Base-by-base conservation (phyloP, 2,329 filamentous ascomycete species). In the Pestalotiopsis sp. region DNA sequence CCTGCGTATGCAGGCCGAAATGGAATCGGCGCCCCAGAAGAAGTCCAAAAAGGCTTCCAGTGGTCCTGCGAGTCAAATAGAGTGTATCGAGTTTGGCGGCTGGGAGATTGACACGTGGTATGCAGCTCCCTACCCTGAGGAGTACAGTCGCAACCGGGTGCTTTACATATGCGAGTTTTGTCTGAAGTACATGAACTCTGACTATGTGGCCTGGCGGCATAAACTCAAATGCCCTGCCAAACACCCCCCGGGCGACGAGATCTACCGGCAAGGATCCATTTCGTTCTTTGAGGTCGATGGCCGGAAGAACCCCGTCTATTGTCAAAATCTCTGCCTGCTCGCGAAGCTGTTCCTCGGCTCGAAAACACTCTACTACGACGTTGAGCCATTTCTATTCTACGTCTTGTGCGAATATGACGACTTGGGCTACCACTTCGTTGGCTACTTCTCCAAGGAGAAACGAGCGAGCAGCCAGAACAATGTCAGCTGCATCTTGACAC, bases 161-260 rank as follows among this genome's bases (percentile, higher is more conserved):
- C 87, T 99, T n/a, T 98, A 97, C 81, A 98, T 99, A 71, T 99
- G 96, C 85, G 97, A 99, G 80, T 99, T 98, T 80, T 99, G 96
- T 79, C 86, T 99, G 70, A 99, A 98, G 82, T 99, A 99, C 83
- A 98, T 99, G 94, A 97, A 97, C 80, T 98, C 96, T 20, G 95
- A 98, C 79, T 98, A 97, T 76, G 96, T 99, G 36, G 95, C 96
- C 14, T 98, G 95, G 94, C 90, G 96, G 66, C 96, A 99, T 81
- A 98, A 98, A 83, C 88, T 94, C 75, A 99, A 99, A 83, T 99
- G 96, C 75, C 93, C 94, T 5, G 94, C 94, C 45, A 98, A 98
- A 79, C 95, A 98, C 77, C 97, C 96, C 3, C 97, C 97, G 0
- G 96, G 96, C 27, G 96, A 99, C 76, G 96, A 99, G 78, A 98